phyloP scores from a whole-genome alignment of 306 rosid genomes.

The Trifolium repens region DNA sequence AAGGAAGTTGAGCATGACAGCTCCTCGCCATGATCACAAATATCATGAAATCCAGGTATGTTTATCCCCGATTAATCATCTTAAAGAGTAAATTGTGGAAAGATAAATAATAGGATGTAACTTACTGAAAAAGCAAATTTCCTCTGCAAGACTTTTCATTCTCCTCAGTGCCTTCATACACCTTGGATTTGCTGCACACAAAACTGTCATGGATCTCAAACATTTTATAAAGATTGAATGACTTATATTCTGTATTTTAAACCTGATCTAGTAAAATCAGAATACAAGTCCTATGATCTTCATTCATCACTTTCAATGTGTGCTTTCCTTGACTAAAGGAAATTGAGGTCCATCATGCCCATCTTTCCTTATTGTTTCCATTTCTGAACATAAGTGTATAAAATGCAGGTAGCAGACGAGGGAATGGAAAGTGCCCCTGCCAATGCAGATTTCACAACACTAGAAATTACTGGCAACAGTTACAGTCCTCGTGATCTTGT shows the following conservation, averaged over 20 bases:
- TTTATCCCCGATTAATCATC: conserved; percentile 25
- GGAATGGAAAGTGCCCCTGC: conserved; percentile 39
- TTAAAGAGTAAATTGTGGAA: conserved; percentile 6
- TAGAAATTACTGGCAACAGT: conserved; percentile 44
- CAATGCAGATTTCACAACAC: conserved; percentile 47
- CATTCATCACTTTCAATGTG: neutral
- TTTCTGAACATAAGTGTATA: conserved; percentile 17
- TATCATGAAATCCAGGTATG: conserved; percentile 52
- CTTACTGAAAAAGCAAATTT: conserved; percentile 11
- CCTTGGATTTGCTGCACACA: neutral
- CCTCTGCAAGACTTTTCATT: conserved; percentile 15
- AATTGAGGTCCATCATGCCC: conserved; percentile 3
- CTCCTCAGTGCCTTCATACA: conserved; percentile 14
- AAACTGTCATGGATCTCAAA: neutral
- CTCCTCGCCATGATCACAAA: conserved; percentile 27
- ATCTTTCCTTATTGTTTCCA: conserved; percentile 31
- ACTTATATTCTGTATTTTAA: neutral
- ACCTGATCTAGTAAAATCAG: neutral
- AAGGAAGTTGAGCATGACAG: conserved; percentile 57
- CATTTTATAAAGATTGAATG: neutral
- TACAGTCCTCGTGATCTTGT: conserved; percentile 54
- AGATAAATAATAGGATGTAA: conserved; percentile 21
- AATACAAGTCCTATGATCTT: neutral
- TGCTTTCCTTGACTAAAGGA: neutral
- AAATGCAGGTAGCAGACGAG: conserved; percentile 64